A percentile compares a stretch with the other conserved stretches of the same genome.
Conservation (phyloP, 768 basidiomycete genomes). For the Amanita subjunquillea region DNA sequence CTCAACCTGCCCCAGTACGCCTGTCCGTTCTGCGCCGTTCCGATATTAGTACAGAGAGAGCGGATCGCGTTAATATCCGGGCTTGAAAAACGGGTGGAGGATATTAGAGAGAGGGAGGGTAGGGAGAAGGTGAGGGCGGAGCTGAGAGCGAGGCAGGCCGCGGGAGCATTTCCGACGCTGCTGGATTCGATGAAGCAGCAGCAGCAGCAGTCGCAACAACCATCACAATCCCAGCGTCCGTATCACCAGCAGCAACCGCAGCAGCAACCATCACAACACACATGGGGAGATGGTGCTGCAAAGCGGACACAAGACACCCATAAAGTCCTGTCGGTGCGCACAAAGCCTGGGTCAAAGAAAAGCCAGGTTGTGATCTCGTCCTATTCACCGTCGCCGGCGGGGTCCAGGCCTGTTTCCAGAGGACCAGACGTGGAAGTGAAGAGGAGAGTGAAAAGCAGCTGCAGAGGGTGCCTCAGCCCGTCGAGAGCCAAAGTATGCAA, state of each 20-base stretch:
- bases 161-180: conserved; percentile 56
- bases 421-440: neutral
- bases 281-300: neutral
- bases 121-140: conserved; percentile 33
- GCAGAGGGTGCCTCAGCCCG: conserved; percentile 28
- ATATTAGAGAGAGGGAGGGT: conserved; percentile 36
- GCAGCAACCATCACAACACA: neutral
- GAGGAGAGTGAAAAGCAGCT: conserved; percentile 18
- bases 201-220: neutral
- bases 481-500: conserved; percentile 24
- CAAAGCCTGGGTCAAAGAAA: conserved; percentile 16
- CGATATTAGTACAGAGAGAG: conserved; percentile 24
- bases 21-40: conserved; percentile 42
- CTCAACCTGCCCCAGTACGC: conserved; percentile 42
- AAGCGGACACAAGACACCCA: conserved; percentile 24
- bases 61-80: conserved; percentile 27
- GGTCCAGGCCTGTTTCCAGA: conserved; percentile 25
- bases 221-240: neutral
- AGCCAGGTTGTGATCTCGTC: conserved; percentile 44
- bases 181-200: conserved; percentile 9
- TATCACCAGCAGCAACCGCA: too few relatives aligned
- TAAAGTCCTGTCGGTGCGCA: conserved; percentile 48
- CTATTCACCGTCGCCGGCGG: conserved; percentile 30
- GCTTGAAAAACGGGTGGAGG: conserved; percentile 33
- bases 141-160: conserved; percentile 37